Conservation (phyloP, 192 early-diverging fungal species). For the Neocallimastix lanati region DNA sequence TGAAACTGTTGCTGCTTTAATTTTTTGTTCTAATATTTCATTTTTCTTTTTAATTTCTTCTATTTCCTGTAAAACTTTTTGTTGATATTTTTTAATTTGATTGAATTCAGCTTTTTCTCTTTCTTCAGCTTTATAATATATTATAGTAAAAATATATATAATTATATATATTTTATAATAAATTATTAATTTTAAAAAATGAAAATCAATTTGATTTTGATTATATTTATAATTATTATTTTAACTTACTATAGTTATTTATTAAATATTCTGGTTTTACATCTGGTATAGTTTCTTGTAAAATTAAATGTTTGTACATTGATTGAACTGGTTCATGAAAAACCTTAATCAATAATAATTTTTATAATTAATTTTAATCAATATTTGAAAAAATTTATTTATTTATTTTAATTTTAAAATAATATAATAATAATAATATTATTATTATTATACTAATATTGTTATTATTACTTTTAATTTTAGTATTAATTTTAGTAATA, state of each 20-base stretch:
- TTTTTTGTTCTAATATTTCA: constrained; percentile 17
- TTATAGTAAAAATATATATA: background rate
- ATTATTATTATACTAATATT: no score
- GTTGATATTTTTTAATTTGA: constrained; percentile 33
- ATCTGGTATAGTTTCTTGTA: constrained; percentile 27
- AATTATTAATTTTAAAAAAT: background rate
- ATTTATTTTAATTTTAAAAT: no score
- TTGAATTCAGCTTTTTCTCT: constrained; percentile 52
- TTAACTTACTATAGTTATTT: constrained; percentile 17
- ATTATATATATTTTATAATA: background rate
- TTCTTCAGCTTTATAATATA: constrained; percentile 13
- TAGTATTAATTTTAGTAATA: constrained; percentile 10
- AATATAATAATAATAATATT: no score
- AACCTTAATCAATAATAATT: no score
- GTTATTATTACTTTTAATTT: constrained; percentile 22
- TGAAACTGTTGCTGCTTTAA: background rate
- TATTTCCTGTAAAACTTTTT: constrained; percentile 32
- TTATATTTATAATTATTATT: background rate
- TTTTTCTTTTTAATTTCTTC: constrained; percentile 21
- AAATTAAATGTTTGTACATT: constrained; percentile 35
- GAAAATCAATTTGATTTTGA: background rate
- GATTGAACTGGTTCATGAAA: constrained; percentile 55
- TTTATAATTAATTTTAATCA: no score
- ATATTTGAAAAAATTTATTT: no score
- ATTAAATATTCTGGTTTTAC: constrained; percentile 12